Evolutionary conservation across 345 rosid species (phyloP).

Genomic region (Lepidium africanum): DNA sequence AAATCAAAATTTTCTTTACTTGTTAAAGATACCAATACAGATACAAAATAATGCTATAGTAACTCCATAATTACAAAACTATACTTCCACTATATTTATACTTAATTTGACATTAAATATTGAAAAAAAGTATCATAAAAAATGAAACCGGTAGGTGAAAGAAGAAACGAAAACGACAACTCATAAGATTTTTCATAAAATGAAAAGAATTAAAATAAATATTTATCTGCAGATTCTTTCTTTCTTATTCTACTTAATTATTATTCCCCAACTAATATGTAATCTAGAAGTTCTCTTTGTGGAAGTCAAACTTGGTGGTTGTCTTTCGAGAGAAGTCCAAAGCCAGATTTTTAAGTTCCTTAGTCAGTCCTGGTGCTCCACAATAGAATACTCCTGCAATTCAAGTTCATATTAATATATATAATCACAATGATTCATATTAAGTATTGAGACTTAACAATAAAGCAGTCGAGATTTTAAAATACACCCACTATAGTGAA

Average conservation of each 20-base stretch:
- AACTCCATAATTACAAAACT: constrained; percentile 16
- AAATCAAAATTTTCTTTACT: background rate
- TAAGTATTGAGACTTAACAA: too few species aligned
- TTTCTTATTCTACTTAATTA: background rate
- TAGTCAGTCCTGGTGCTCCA: constrained; percentile 63
- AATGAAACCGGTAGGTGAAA: background rate
- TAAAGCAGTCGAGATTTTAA: too few species aligned
- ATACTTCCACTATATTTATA: background rate
- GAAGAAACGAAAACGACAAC: constrained; percentile 9
- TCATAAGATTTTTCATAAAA: background rate
- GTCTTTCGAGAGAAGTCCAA: constrained; percentile 72
- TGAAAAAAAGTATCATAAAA: background rate
- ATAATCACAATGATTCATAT: too few species aligned
- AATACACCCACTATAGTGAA: too few species aligned
- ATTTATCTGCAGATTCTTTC: constrained; percentile 6
- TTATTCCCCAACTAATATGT: background rate
- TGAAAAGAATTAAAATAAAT: constrained; percentile 14
- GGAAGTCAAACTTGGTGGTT: constrained; percentile 84
- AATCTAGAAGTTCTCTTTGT: constrained; percentile 72
- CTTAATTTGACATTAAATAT: background rate
- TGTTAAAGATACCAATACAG: background rate
- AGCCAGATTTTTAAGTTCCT: constrained; percentile 61
- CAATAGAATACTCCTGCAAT: constrained; percentile 90
- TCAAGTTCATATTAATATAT: background rate
- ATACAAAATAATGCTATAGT: background rate